A percentile compares a stretch with the other conserved stretches of the same genome.
Evolutionary conservation across 148 eudicot species (phyloP).

Genomic region (Beta vulgaris): DNA sequence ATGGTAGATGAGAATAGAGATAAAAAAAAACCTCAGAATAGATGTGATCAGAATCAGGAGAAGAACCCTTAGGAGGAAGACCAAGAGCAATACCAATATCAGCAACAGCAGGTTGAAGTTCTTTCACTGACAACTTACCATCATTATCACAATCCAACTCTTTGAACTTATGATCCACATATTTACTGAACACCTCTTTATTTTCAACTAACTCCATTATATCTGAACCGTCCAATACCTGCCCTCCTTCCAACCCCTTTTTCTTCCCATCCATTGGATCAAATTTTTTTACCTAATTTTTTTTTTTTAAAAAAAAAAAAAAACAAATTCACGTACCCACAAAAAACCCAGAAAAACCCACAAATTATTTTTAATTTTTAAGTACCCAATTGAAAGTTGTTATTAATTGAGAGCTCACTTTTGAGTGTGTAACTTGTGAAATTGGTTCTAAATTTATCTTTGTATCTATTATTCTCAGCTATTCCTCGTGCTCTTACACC

Average conservation of each 20-base stretch:
- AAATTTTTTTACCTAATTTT: not conserved
- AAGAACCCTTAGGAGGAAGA: slow-evolving; percentile 62
- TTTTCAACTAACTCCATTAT: slow-evolving; percentile 88
- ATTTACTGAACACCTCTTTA: slow-evolving; percentile 41
- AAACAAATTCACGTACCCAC: not conserved
- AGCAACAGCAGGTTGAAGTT: slow-evolving; percentile 77
- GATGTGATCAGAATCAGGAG: slow-evolving; percentile 72
- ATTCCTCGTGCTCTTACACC: slow-evolving; percentile 27
- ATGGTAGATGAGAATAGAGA: not conserved
- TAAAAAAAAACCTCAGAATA: slow-evolving; percentile 57
- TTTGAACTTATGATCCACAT: slow-evolving; percentile 68
- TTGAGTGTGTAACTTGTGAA: slow-evolving; percentile 26
- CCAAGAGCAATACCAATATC: slow-evolving; percentile 88
- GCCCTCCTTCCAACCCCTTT: slow-evolving; percentile 17
- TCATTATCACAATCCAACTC: slow-evolving; percentile 63
- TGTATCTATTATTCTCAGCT: slow-evolving; percentile 15
- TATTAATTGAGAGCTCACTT: not conserved
- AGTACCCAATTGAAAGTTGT: not conserved
- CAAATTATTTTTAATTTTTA: not conserved
- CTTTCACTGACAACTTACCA: slow-evolving; percentile 71
- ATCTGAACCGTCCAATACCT: slow-evolving; percentile 75
- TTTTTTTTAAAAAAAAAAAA: not conserved
- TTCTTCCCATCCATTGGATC: slow-evolving; percentile 26
- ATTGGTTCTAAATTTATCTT: not conserved
- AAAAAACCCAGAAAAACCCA: slow-evolving; percentile 8